These are phyloP conservation scores for Bauhinia variegata DNA, from an alignment of 306 rosid genomes.

Conservation along the genomic window DNA sequence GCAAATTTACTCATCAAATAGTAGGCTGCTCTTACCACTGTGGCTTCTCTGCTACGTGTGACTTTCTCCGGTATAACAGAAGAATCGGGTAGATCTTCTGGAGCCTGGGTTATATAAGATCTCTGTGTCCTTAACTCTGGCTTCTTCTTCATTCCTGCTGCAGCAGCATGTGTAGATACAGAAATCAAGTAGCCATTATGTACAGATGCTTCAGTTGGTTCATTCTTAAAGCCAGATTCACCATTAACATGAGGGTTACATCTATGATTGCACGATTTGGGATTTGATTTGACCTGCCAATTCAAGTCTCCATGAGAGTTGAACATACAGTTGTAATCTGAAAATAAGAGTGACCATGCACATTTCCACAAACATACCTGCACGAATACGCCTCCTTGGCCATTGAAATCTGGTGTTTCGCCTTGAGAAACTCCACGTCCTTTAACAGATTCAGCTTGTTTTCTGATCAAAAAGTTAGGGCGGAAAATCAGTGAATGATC, in stretches of 20 bases:
- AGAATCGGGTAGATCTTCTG: slow-evolving; percentile 36
- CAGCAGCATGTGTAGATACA: slow-evolving; percentile 39
- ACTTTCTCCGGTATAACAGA: slow-evolving; percentile 49
- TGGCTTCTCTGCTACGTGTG: slow-evolving; percentile 38
- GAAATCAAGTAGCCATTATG: slow-evolving; percentile 48
- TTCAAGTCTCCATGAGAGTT: slow-evolving; percentile 28
- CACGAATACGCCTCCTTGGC: slow-evolving; percentile 45
- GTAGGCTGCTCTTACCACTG: slow-evolving; percentile 47
- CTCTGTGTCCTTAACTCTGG: slow-evolving; percentile 52
- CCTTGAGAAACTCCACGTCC: slow-evolving; percentile 62
- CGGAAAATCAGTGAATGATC: neutral
- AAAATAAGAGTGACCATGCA: neutral
- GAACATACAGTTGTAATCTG: neutral
- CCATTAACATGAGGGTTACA: slow-evolving; percentile 44
- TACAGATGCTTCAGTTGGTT: slow-evolving; percentile 36
- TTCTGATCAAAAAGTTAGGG: slow-evolving; percentile 46
- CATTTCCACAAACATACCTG: too few species aligned
- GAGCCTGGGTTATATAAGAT: slow-evolving; percentile 50
- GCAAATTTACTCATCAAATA: neutral
- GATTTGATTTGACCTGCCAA: slow-evolving; percentile 60
- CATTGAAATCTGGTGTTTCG: slow-evolving; percentile 56
- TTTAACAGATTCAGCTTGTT: slow-evolving; percentile 53
- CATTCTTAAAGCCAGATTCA: too few species aligned
- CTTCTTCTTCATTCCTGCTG: slow-evolving; percentile 42
- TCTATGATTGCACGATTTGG: slow-evolving; percentile 40